Evolutionary conservation across 75 land plant species (phyloP), one percentile per base, ranked within the genome.

Genomic region (Sequoia sempervirens): DNA sequence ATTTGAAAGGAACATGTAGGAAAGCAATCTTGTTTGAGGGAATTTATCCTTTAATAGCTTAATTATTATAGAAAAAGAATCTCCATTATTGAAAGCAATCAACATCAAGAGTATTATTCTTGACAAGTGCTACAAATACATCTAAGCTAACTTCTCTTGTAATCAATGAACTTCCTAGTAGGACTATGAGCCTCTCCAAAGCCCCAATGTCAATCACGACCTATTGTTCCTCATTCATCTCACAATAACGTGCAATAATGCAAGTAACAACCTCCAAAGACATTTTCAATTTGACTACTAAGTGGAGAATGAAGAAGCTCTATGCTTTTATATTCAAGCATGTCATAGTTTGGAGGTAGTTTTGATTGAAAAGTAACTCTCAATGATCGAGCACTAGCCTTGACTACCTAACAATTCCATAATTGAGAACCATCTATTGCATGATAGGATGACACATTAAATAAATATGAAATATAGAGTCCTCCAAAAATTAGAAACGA

Each of bases 351-450:
- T 32, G 98, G 99, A 80, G 98, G 95, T 80, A 94, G 76, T 32
- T 90, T 89, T 83, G 99, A 97, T 73, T 96, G 98, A 64, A 94
- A 96, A 54, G 96, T 91, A 89, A 97, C 92, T 83, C 88, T 94
- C 40, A 97, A 88, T 23, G 99, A 91, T 5, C 99, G 95, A 41
- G 98, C 99, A 87, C 94, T 86, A 40, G 99, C 96, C 89, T 96
- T 95, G 40, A 95, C 99, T 56, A 97, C 96, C 99, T 97, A 91
- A 23, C 68, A 66, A 56, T 7, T 50, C 66, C 43, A 36, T 28
- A 79, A 84, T 45, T 45, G 5, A 45, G 30, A 45, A 45, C 26
- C 41, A 20, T 78, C 28, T 45, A 32, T 10, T 23, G 26, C 28
- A 78, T 38, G 50, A 14, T 23, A 72, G 26, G 80, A 79, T 23